Evolutionary conservation across 1,284 basidiomycete species (phyloP).

Genomic region (Cronartium quercuum): DNA sequence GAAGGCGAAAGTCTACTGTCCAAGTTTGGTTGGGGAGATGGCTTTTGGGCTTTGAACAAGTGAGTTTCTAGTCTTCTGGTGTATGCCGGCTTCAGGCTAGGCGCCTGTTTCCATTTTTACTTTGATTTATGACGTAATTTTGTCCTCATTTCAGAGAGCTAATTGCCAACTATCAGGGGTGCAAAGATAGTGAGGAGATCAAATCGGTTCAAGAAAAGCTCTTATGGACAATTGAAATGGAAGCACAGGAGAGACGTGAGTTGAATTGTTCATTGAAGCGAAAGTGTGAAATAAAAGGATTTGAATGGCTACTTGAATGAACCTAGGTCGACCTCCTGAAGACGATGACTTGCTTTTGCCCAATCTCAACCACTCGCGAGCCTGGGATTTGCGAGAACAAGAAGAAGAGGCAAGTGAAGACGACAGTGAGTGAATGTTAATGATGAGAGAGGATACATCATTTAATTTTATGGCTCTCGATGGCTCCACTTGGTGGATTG

Average conservation of each 20-base stretch:
- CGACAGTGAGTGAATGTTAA: not conserved
- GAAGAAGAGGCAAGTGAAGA: not conserved
- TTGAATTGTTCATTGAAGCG: too few species aligned
- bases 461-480: too few species aligned
- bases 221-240: constrained; percentile 6
- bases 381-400: not conserved
- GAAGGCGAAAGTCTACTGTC: constrained; percentile 65
- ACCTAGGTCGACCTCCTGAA: constrained; percentile 49
- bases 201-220: constrained; percentile 14
- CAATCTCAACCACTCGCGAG: constrained; percentile 56
- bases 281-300: too few species aligned
- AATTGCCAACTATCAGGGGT: constrained; percentile 11
- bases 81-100: not conserved
- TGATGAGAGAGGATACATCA: not conserved
- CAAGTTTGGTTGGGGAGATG: constrained; percentile 12
- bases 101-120: constrained; percentile 62
- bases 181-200: constrained; percentile 14
- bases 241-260: constrained; percentile 23
- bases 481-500: too few species aligned
- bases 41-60: constrained; percentile 15
- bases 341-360: constrained; percentile 56
- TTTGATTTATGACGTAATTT: constrained; percentile 69
- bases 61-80: not conserved
- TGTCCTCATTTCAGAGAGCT: constrained; percentile 9
- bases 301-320: not conserved